Base-by-base conservation (phyloP, 2,329 filamentous ascomycete species). In the Arthrobotrys pseudoclavata region DNA sequence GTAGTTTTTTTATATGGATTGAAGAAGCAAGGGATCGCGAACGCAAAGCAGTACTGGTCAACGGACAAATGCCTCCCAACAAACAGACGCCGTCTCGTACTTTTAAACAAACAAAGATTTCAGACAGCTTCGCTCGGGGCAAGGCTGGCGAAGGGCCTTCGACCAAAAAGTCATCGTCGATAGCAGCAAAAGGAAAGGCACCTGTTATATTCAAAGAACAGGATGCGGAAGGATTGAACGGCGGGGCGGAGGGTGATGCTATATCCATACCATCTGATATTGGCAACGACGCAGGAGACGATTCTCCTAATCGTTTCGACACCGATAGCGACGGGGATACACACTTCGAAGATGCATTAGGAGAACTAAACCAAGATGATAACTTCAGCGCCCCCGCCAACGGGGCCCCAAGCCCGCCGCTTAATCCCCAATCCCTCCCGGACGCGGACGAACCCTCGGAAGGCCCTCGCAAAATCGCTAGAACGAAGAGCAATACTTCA, bases 1-100 rank as follows among this genome's bases (percentile, higher is more conserved):
- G 89, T 80, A 84, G 84, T 0, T 88, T 90, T 82, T 90, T 89
- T 79, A 82, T 90, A 0, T 90, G 88, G 87, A 84, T 87, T 6
- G 85, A 87, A 13, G 86, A 88, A 50, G 88, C 88, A 0, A 82
- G 84, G 48, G 75, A 80, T 18, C 84, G 88, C 64, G 86, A 88
- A 81, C 82, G 84, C 61, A 81, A 81, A 12, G 85, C 85, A 82
- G 88, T 20, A 70, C 86, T 66, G 84, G 81, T 69, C 3, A 64
- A 42, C n/a, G 71, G 71, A 37, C 47, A 61, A 22, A 53, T 72
- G 60, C 60, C 72, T 10, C 13, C 45, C 1, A 66, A 66, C 13
- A 61, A 42, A 15, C 26, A 29, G 1, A 70, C 72, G 0, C 72
- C 72, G 18, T 76, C 72, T 3, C 57, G 72, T n/a, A 18, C 4